These are phyloP conservation scores for Neophaeococcomyces aloes DNA, from an alignment of 2,329 filamentous ascomycete species.

Conservation along the genomic window DNA sequence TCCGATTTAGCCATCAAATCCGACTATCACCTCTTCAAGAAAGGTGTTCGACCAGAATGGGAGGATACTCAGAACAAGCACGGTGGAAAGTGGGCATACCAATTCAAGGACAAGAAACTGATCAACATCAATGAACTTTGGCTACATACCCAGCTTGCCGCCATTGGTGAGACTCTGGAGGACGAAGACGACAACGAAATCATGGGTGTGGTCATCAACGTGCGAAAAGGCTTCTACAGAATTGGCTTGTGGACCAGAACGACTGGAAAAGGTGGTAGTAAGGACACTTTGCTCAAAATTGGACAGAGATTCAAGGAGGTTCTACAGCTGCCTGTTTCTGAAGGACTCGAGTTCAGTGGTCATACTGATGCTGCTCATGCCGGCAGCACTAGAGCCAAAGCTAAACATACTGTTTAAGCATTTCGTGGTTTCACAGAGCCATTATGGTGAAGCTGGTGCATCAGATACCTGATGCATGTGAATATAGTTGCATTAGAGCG, in stretches of 20 bases:
- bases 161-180: constrained; percentile 96
- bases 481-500: not conserved
- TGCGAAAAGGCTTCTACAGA: constrained; percentile 95
- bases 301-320: constrained; percentile 89
- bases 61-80: constrained; percentile 98
- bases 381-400: constrained; percentile 89
- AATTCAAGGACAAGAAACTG: constrained; percentile 89
- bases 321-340: constrained; percentile 63
- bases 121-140: constrained; percentile 91
- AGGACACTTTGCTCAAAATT: constrained; percentile 72
- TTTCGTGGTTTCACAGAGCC: not conserved
- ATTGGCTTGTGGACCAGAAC: constrained; percentile 96
- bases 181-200: constrained; percentile 87
- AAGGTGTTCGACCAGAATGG: constrained; percentile 93
- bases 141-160: constrained; percentile 93
- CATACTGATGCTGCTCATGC: constrained; percentile 89
- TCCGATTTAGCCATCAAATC: constrained; percentile 95
- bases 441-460: not conserved
- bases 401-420: constrained; percentile 73
- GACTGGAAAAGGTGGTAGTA: constrained; percentile 80
- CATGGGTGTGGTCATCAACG: constrained; percentile 96
- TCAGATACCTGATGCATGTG: not conserved
- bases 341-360: constrained; percentile 86
- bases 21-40: constrained; percentile 99
- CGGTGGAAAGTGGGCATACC: constrained; percentile 97